Base-by-base conservation (phyloP, 2,329 filamentous ascomycete genomes). In the Leptographium galeiforme region DNA sequence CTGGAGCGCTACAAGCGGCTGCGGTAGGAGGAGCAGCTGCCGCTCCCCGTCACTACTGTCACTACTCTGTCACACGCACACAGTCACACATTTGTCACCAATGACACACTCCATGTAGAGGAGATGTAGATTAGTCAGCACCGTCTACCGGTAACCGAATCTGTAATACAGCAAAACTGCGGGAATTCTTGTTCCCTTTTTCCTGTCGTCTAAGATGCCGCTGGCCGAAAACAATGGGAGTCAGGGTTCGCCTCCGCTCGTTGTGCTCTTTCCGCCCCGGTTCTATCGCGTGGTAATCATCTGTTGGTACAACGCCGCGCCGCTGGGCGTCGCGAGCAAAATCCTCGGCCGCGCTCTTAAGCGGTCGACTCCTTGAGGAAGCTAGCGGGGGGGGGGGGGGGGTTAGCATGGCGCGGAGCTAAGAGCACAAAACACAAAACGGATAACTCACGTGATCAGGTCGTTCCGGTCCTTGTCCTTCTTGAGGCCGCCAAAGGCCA, bases 401-500 rank as follows among this genome's bases (percentile, higher is more conserved):
- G 16, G 14, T 33, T 10, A 39, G 34, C 4, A 44, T n/a, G n/a
- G n/a, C n/a, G n/a, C n/a, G n/a, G n/a, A n/a, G n/a, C n/a, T n/a
- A n/a, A n/a, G n/a, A n/a, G n/a, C n/a, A n/a, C n/a, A 6, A 36
- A 3, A 36, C 16, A 13, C 1, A 36, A 18, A 18, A 19, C 2
- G 30, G 16, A 14, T 10, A 58, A 81, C 85, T 66, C 86, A 91
- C 85, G 89, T 89, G 82, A 98, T 95, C 67, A 98, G 80, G 75
- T 98, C 91, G 73, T 97, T 95, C 72, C 93, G 83, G 79, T 97
- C 93, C 87, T 97, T 97, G 70, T 83, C 82, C 88, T 98, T 98
- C 90, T 98, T 98, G 69, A 98, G 82, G 73, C 93, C 93, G 77
- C 93, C 93, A 71, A 97, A 98, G 66, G 93, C 93, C 93, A 98